Conservation (phyloP, 2,329 filamentous ascomycete genomes). For the Fusarium burgessii region DNA sequence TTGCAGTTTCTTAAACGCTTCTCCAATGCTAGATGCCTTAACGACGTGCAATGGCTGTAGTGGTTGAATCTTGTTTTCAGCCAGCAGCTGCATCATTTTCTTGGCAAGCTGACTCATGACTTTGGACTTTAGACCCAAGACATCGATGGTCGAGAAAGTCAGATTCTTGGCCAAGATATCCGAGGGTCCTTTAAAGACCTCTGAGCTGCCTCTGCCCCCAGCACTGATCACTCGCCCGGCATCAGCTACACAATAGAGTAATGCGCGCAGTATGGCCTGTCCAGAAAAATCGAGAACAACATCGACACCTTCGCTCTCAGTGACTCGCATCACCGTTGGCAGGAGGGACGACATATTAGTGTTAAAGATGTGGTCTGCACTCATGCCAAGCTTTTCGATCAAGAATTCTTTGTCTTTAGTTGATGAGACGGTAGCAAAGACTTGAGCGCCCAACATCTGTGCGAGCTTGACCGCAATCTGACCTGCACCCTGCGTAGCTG, state of each 20-base stretch:
- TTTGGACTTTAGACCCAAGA: background rate
- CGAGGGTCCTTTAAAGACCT: fast-evolving
- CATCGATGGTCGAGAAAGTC: background rate
- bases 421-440: fast-evolving
- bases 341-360: fast-evolving
- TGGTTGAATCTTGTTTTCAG: fast-evolving
- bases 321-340: background rate
- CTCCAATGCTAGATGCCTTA: fast-evolving
- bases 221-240: background rate
- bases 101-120: fast-evolving
- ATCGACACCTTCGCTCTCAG: background rate
- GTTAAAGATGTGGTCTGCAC: fast-evolving
- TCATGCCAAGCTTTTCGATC: fast-evolving
- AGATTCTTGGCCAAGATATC: background rate
- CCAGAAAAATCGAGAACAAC: fast-evolving
- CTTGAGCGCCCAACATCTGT: fast-evolving
- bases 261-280: fast-evolving
- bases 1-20: background rate
- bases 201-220: fast-evolving
- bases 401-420: background rate
- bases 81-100: background rate
- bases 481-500: fast-evolving
- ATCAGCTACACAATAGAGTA: background rate
- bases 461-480: background rate
- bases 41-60: fast-evolving